Percentiles rank a stretch among this genome's conserved stretches.
These are phyloP conservation scores for Thalassiosira tumida DNA, from an alignment of 352 stramenopile genomes.

Conservation along the genomic window DNA sequence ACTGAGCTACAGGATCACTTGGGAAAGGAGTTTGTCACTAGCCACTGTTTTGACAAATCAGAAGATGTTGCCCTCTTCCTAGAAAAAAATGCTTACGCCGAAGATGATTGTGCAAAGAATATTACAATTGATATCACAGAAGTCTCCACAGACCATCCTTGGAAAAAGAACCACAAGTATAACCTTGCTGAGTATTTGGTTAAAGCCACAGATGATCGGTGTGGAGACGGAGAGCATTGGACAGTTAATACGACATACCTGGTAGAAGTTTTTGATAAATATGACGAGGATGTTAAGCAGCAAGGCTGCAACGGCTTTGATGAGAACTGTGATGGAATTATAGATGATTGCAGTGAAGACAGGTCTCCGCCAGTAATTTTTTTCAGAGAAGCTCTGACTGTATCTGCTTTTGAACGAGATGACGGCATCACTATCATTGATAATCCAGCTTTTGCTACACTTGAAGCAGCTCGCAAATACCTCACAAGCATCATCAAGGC, in stretches of 20 bases:
- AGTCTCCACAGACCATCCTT: background rate
- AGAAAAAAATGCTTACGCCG: background rate
- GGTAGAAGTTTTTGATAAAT: background rate
- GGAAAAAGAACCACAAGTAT: background rate
- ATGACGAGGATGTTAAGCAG: background rate
- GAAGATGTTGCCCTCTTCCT: background rate
- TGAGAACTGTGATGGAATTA: constrained; percentile 27
- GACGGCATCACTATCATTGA: background rate
- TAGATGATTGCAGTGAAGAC: constrained; percentile 29
- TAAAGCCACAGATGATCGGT: background rate
- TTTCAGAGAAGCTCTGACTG: background rate
- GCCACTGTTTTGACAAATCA: background rate
- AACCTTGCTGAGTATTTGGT: background rate
- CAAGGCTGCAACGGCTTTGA: constrained; percentile 25
- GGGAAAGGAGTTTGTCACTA: background rate
- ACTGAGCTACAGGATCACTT: background rate
- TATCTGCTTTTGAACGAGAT: background rate
- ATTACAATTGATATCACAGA: background rate
- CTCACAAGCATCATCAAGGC: background rate
- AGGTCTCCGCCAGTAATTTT: background rate
- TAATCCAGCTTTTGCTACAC: background rate
- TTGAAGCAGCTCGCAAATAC: constrained; percentile 10
- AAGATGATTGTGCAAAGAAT: constrained; percentile 5
- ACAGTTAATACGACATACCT: background rate
- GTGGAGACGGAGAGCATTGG: background rate